These are phyloP conservation scores for Sugiyamaella lignohabitans DNA, from an alignment of 805 yeast genomes.

Conservation along the genomic window DNA sequence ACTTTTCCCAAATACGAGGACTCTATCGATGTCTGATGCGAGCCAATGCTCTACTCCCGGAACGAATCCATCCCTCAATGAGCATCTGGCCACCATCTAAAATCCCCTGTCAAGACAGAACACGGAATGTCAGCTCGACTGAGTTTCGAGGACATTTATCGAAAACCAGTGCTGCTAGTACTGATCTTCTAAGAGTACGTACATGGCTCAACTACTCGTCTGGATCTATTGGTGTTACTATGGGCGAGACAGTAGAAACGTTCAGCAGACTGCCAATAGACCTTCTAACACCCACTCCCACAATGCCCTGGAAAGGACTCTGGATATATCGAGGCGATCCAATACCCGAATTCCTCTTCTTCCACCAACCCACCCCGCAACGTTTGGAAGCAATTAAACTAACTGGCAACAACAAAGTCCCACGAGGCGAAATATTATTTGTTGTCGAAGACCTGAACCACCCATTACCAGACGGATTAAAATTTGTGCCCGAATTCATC, in stretches of 20 bases:
- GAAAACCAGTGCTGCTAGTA: slow-evolving; percentile 1
- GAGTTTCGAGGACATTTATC: slow-evolving; percentile 19
- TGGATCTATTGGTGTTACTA: neutral
- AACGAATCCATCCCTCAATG: slow-evolving; percentile 23
- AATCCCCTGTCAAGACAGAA: slow-evolving; percentile 21
- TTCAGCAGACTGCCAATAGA: slow-evolving; percentile 16
- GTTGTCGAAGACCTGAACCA: slow-evolving; percentile 19
- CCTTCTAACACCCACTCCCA: slow-evolving; percentile 9
- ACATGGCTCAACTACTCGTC: slow-evolving; percentile 13
- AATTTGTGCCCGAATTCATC: neutral
- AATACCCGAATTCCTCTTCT: slow-evolving; percentile 20
- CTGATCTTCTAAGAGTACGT: slow-evolving; percentile 19
- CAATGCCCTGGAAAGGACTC: slow-evolving; percentile 23
- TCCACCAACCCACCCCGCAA: slow-evolving; percentile 22
- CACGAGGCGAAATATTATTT: slow-evolving; percentile 26
- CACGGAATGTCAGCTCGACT: slow-evolving; percentile 19
- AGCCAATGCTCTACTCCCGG: slow-evolving; percentile 18
- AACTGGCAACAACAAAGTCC: slow-evolving; percentile 24
- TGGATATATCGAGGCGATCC: slow-evolving; percentile 24
- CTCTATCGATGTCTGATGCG: slow-evolving; percentile 15
- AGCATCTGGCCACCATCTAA: slow-evolving; percentile 21
- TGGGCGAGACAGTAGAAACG: slow-evolving; percentile 24
- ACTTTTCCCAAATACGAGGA: slow-evolving; percentile 9
- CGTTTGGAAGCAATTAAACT: slow-evolving; percentile 26
- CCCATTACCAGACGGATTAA: neutral